Conservation (phyloP, 73 alveolate genomes). For the Diophrys sp. region DNA sequence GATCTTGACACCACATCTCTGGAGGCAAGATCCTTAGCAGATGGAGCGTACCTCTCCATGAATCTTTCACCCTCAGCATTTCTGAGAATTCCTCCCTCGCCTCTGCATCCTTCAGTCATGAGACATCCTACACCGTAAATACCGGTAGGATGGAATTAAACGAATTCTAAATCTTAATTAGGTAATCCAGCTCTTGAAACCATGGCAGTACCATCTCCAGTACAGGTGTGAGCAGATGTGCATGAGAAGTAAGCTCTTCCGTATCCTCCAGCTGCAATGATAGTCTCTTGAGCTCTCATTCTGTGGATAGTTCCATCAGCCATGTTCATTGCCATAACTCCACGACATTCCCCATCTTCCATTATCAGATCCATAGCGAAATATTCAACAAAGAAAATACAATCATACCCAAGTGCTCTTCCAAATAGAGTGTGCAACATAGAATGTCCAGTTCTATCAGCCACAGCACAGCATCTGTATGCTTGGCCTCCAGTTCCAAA, state of each 20-base stretch:
- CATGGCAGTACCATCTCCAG: slow-evolving; percentile 95
- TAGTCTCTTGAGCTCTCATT: slow-evolving; percentile 79
- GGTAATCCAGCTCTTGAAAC: slow-evolving; percentile 91
- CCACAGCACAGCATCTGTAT: slow-evolving; percentile 94
- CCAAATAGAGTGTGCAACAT: slow-evolving; percentile 94
- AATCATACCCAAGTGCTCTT: slow-evolving; percentile 86
- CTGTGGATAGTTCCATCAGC: slow-evolving; percentile 90
- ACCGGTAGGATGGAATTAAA: slow-evolving; percentile 98
- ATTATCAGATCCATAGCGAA: slow-evolving; percentile 92
- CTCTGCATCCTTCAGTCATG: slow-evolving; percentile 98
- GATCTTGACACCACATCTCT: slow-evolving; percentile 97
- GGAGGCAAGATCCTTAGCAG: slow-evolving; percentile 95
- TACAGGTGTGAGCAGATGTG: slow-evolving; percentile 98
- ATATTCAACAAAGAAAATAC: slow-evolving; percentile 93
- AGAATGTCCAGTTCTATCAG: slow-evolving; percentile 97
- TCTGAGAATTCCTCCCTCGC: slow-evolving; percentile 96
- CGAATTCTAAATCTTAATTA: slow-evolving; percentile 89
- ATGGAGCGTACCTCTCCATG: slow-evolving; percentile 93
- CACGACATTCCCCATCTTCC: slow-evolving; percentile 82
- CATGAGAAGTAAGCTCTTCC: slow-evolving; percentile 93
- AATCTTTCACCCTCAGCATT: slow-evolving; percentile 85
- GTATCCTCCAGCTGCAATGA: slow-evolving; percentile 91
- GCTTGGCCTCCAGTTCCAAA: slow-evolving; percentile 94
- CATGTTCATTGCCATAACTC: slow-evolving; percentile 78
- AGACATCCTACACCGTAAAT: slow-evolving; percentile 95